Percentiles rank a stretch among this genome's conserved stretches.
phyloP scores from a whole-genome alignment of 805 yeast genomes.

The Metschnikowia borealis region DNA sequence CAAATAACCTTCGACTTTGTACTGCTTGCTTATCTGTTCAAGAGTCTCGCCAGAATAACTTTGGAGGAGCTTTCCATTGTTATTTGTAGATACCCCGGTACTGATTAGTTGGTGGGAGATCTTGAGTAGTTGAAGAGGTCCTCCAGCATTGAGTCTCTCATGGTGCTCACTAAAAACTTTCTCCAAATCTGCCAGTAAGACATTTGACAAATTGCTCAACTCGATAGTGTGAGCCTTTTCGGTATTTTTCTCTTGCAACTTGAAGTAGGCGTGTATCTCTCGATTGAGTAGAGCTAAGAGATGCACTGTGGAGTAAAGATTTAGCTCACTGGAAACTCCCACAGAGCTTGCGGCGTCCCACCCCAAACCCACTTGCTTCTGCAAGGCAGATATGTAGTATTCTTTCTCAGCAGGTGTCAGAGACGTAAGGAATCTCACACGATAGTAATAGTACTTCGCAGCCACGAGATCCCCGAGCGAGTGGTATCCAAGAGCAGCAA shows the following conservation, averaged over 20 bases:
- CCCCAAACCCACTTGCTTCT: constrained; percentile 22
- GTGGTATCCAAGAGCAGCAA: constrained; percentile 41
- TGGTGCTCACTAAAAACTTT: neutral
- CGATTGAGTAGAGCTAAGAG: constrained; percentile 18
- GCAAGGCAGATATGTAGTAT: constrained; percentile 4
- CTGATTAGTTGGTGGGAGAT: neutral
- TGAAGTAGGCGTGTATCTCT: neutral
- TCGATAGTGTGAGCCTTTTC: neutral
- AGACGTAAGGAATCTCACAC: constrained; percentile 22
- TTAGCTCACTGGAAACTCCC: constrained; percentile 25
- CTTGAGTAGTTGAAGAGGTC: neutral
- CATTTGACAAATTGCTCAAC: neutral
- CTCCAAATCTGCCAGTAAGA: neutral
- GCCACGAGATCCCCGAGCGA: constrained; percentile 29
- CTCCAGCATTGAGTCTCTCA: neutral
- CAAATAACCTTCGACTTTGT: neutral
- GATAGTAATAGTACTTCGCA: constrained; percentile 38
- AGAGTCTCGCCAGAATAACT: neutral
- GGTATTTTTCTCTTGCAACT: neutral
- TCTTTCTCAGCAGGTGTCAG: neutral
- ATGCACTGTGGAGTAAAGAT: constrained; percentile 27
- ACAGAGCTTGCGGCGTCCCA: constrained; percentile 18
- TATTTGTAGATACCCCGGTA: neutral
- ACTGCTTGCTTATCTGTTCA: neutral
- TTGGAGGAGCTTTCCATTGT: neutral